Evolutionary conservation across 805 yeast species (phyloP), one percentile per base, ranked within the genome.

Genomic region (Wickerhamomyces alni): DNA sequence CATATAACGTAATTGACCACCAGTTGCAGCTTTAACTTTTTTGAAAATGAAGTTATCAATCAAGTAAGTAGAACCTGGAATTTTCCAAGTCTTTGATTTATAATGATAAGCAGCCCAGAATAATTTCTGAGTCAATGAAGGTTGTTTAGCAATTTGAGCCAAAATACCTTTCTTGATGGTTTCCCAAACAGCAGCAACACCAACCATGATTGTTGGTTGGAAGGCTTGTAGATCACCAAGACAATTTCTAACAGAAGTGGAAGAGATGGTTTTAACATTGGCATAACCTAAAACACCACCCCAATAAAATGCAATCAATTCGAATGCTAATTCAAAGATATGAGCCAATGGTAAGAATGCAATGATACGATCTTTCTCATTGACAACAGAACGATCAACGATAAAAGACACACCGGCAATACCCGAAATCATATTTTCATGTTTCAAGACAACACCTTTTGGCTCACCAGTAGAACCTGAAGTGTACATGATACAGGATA

Each of bases 141-240:
- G 83, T 54, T 72, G 70, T 54, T 77, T 74, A 49, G 71, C 68
- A 49, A 93, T 75, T 66, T 89, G 88, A 40, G 75, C 75, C 42
- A 87, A 45, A 43, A 93, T 83, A 43, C 99, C 99, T 70, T 93
- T 93, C 63, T 89, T 83, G 45, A 93, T 87, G 29, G 83, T 74
- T 70, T 93, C 99, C 95, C 96, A 93, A 38, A 93, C 97, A 5
- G 98, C 96, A 15, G 97, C 97, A 41, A 93, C 99, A 63, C 96
- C 99, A 48, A 88, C 96, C 96, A 93, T 85, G 51, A 89, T 65
- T 5, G 96, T 85, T 43, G 99, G 99, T 61, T 79, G 73, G 65
- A 88, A 85, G 56, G 83, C 85, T 41, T 72, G 75, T 69, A 93
- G 75, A 62, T 93, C 99, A 55, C 96, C 91, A 41, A 75, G 67